Base-by-base conservation (phyloP, 805 yeast species). In the Ogataea salicorniae region DNA sequence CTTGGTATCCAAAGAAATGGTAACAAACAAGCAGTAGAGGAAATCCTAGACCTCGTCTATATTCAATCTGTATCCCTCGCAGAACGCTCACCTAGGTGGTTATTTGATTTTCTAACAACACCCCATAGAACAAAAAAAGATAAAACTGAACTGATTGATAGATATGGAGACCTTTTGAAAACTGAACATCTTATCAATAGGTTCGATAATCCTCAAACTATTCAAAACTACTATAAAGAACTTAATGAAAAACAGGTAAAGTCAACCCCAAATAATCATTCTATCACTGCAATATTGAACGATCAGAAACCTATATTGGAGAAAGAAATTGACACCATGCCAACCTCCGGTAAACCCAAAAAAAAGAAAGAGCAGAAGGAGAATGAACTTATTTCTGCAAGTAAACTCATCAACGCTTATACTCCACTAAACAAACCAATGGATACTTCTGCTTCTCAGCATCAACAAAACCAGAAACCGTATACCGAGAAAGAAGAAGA, bases 81-180 rank as follows among this genome's bases (percentile, higher is more conserved):
- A 2, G 33, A 41, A n/a, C 39, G 59, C 15, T 34, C 39, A 15
- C 59, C 59, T n/a, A 6, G 11, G 1, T 56, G 59, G 59, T 41
- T 56, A 5, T 22, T 23, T 16, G 46, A 52, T 4, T 56, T 56
- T 42, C 39, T 51, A 11, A 18, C 22, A 4, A 15, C 23, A 16
- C 45, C 49, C 18, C 18, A 18, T 6, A 33, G 37, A 17, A 46
- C 47, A 16, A 48, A 46, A 26, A n/a, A 16, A 14, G 38, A 48
- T 14, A 52, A 55, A 31, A 45, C 37, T 13, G 14, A 16, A 4
- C 49, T 55, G n/a, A 9, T 46, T 5, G 33, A 41, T 5, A 39
- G 37, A 5, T 55, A 52, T 36, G 37, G 36, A 7, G 40, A 39
- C 2, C 39, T 52, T 16, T n/a, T 52, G 4, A 8, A 37, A 9